Base-by-base conservation (phyloP, 1,139 yeast species). In the Saccharomyces hybrid region DNA sequence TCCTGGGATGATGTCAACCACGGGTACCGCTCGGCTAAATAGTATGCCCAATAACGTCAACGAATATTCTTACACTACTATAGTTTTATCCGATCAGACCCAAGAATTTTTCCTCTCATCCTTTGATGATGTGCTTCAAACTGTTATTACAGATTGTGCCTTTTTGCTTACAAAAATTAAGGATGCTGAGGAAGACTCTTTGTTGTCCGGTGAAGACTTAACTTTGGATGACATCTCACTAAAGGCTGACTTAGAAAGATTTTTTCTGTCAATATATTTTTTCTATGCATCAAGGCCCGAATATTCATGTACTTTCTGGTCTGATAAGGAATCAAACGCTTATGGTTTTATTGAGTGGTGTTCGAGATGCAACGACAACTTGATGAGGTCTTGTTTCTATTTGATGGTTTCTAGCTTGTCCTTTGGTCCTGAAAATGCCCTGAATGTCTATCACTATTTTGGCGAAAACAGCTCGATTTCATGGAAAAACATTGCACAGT, bases 321-420 rank as follows among this genome's bases (percentile, higher is more conserved):
- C 75, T 2, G 88, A 86, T 56, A 79, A 83, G 19, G 84, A 80
- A 51, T 78, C 86, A 3, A 75, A 79, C 51, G 71, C 83, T 1
- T 78, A 82, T 62, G 97, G 97, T 0, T 91, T 93, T 62, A 75
- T 91, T 51, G 80, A 80, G 48, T 91, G 98, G 98, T 95, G 95
- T 0, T 78, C 95, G 3, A 82, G 84, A 55, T 86, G 91, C 63
- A 89, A 86, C 58, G 88, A 93, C 13, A 85, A 95, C 5, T 75
- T 90, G 54, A 89, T 91, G 74, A 81, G 89, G 51, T 86, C 98
- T 0, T 80, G 96, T 0, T 90, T 86, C 63, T 83, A 93, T 60
- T 77, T 88, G 56, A 78, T 93, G 77, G 73, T 93, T 54, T 84
- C 95, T 1, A 84, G 95, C 4, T 74, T 93, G 48, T 76, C 93